Conservation (phyloP, 1,284 basidiomycete genomes). For the Cryptococcus maquisensis region DNA sequence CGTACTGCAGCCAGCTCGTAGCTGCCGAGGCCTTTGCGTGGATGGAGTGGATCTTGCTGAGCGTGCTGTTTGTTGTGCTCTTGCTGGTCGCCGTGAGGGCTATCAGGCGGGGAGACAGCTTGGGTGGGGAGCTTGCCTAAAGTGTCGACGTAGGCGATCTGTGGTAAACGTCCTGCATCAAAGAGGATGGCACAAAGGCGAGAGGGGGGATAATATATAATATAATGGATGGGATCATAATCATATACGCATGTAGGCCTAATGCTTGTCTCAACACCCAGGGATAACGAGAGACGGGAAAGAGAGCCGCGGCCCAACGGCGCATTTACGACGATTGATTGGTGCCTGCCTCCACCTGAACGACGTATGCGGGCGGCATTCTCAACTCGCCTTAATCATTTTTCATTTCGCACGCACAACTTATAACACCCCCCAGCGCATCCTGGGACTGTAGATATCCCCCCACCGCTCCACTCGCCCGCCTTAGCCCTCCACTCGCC, state of each 20-base stretch:
- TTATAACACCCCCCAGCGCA: too few relatives aligned
- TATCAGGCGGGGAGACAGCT: constrained; percentile 39
- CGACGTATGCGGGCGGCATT: too few relatives aligned
- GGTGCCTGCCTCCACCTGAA: too few relatives aligned
- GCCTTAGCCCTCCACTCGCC: too few relatives aligned
- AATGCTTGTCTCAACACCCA: neutral
- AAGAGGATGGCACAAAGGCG: neutral
- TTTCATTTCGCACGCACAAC: too few relatives aligned
- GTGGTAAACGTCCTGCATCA: neutral
- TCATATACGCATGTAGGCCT: neutral
- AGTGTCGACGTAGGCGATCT: neutral
- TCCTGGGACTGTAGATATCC: too few relatives aligned
- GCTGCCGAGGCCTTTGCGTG: constrained; percentile 48
- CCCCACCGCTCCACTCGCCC: too few relatives aligned
- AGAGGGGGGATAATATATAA: neutral
- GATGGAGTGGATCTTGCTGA: constrained; percentile 48
- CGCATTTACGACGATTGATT: too few relatives aligned
- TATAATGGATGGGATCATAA: neutral
- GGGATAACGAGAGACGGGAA: neutral
- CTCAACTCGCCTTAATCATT: too few relatives aligned
- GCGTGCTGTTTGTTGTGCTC: constrained; percentile 30
- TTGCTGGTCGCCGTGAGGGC: constrained; percentile 30
- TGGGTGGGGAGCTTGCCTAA: constrained; percentile 24
- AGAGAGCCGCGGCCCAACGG: too few relatives aligned
- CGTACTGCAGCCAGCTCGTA: constrained; percentile 41